Conservation (phyloP, 2,329 filamentous ascomycete genomes). For the Aspergillus neoniger region DNA sequence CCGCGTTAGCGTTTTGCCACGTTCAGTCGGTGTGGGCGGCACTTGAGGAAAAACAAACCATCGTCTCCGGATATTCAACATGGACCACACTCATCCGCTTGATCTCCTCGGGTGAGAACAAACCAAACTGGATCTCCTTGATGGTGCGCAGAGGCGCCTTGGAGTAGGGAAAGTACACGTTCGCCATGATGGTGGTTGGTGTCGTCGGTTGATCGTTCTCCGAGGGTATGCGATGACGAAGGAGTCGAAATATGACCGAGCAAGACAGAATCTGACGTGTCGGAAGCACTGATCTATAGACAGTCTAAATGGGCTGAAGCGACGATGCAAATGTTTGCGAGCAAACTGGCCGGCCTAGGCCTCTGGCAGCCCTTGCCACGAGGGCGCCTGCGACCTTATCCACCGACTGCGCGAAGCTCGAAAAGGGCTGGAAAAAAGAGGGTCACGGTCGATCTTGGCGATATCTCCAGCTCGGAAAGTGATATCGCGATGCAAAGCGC, state of each 20-base stretch:
- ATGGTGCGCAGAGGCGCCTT: constrained; percentile 96
- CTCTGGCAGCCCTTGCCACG: constrained; percentile 52
- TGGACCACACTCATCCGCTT: constrained; percentile 98
- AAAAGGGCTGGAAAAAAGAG: constrained; percentile 32
- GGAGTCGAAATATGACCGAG: constrained; percentile 16
- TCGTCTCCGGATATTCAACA: constrained; percentile 97
- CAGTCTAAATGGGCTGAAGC: constrained; percentile 20
- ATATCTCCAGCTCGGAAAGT: constrained; percentile 29
- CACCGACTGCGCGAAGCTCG: constrained; percentile 40
- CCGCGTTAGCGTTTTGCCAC: constrained; percentile 23
- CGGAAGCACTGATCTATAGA: constrained; percentile 11
- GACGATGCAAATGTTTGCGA: constrained; percentile 38
- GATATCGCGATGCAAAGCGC: constrained; percentile 46
- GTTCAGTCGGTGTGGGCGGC: constrained; percentile 8
- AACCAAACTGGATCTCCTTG: constrained; percentile 98
- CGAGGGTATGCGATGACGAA: background rate
- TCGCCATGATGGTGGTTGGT: constrained; percentile 71
- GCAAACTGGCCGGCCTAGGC: constrained; percentile 46
- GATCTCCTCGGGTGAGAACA: constrained; percentile 97
- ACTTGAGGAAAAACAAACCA: constrained; percentile 56
- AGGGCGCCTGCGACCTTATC: constrained; percentile 47
- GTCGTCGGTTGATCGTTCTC: constrained; percentile 8
- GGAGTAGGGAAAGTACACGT: constrained; percentile 85
- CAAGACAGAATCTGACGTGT: constrained; percentile 12
- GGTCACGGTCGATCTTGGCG: constrained; percentile 29